Percentiles rank a stretch among this genome's conserved stretches.
These are phyloP conservation scores for Neurospora sp. DNA, from an alignment of 495 filamentous ascomycete species.

Conservation along the genomic window DNA sequence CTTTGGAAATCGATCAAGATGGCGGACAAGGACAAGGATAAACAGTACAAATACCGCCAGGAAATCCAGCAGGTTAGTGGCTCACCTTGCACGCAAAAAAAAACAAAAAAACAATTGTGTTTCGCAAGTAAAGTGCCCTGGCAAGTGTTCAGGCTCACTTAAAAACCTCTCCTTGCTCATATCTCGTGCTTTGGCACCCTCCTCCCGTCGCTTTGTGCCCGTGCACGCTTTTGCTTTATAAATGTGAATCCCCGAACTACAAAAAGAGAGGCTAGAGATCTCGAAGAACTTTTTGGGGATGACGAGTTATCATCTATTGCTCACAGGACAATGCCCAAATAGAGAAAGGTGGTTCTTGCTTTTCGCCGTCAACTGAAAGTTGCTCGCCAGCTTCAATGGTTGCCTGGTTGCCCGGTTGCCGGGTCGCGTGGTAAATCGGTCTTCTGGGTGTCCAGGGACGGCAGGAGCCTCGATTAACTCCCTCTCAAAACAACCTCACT, in stretches of 20 bases:
- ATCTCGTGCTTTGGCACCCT: neutral
- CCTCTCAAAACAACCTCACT: neutral
- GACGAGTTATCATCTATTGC: neutral
- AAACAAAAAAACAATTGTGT: neutral
- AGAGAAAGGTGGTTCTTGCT: neutral
- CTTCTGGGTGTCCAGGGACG: neutral
- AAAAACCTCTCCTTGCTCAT: neutral
- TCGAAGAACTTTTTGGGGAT: neutral
- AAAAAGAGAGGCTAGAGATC: neutral
- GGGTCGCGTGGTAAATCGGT: neutral
- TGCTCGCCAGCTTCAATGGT: neutral
- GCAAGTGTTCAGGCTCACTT: neutral
- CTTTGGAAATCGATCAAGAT: constrained; percentile 31
- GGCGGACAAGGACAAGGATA: constrained; percentile 45
- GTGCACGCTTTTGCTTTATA: neutral
- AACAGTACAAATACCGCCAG: constrained; percentile 76
- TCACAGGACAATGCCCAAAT: neutral
- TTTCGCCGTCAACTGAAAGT: neutral
- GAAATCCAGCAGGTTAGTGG: constrained; percentile 83
- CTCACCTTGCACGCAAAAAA: neutral
- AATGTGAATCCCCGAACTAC: neutral
- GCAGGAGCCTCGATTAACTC: neutral
- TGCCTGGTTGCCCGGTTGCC: neutral
- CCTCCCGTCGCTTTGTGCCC: neutral
- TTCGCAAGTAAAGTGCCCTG: neutral